Evolutionary conservation across 306 rosid genomes (phyloP), one percentile per base, ranked within the genome.

Genomic region (Coriaria nepalensis): DNA sequence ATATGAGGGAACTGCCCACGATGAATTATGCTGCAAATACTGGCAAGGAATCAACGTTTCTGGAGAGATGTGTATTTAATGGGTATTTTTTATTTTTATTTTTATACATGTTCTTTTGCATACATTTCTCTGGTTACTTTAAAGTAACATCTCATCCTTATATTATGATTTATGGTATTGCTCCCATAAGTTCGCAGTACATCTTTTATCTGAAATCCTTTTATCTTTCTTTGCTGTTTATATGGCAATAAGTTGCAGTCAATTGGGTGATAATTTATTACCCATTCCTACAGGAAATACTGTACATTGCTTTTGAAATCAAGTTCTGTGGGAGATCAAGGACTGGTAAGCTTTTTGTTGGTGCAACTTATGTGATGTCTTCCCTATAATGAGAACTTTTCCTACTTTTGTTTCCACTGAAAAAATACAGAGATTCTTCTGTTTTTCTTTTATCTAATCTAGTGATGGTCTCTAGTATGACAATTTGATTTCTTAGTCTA

Each of bases 1-100:
- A 83, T 46, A 68, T 32, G 65, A 71, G 50, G 52, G 96, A 87
- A 76, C 79, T 87, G 33, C 96, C 96, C 32, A 70, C 79, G 4
- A 87, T 87, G 96, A 84, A 71, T 52, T 87, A 62, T 70, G 96
- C 96, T 49, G 93, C 96, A 0, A 80, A 87, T 72, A 83, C 96
- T 0, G 96, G 96, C 68, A 87, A 83, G 54, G 60, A 73, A 55
- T 83, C 96, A 0, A 80, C 54, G 59, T 87, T 87, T 61, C 78
- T 87, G 44, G 87, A 87, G 60, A 76, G 79, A 83, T 87, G 94
- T 50, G 80, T 83, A 50, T 78, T 71, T 33, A 87, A 80, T 60
- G 94, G 96, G 94, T 87, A 80, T 37, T 43, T 48, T 68, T 10
- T 41, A 32, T 46, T 41, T 41, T n/a, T 13, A 36, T 14, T 0